Percentiles rank a stretch among this genome's conserved stretches.
Conservation (phyloP, 208 protist genomes). For the Jaenimonas drosophilae region DNA sequence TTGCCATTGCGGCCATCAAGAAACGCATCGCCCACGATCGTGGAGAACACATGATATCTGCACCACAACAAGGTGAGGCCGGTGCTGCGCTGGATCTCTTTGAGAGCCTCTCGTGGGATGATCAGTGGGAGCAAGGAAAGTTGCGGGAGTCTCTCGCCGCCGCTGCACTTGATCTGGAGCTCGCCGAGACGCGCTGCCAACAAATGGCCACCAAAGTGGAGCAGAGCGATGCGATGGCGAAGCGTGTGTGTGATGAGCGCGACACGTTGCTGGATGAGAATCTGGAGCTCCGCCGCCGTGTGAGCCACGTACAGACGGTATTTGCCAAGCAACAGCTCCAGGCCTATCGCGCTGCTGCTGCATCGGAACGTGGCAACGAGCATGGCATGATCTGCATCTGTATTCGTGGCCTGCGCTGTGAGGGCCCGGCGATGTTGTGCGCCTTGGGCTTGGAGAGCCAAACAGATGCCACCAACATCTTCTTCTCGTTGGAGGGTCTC, state of each 20-base stretch:
- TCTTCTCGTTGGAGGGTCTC: conserved; percentile 68
- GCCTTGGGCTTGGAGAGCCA: conserved; percentile 23
- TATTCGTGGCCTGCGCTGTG: conserved; percentile 33
- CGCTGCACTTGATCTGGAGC: conserved; percentile 71
- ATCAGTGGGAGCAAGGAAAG: conserved; percentile 58
- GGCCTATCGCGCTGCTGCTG: conserved; percentile 31
- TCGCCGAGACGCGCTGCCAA: conserved; percentile 59
- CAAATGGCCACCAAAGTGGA: conserved; percentile 60
- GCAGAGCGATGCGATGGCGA: conserved; percentile 19
- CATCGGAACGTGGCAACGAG: conserved; percentile 8
- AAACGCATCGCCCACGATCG: conserved; percentile 7
- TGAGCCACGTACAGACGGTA: conserved; percentile 75
- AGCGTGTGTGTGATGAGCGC: conserved; percentile 38
- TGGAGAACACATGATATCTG: background rate
- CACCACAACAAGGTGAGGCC: background rate
- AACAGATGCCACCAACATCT: conserved; percentile 27
- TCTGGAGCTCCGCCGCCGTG: conserved; percentile 53
- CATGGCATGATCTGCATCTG: conserved; percentile 44
- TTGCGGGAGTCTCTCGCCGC: conserved; percentile 73
- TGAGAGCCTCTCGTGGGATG: conserved; percentile 68
- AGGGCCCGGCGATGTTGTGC: conserved; percentile 15
- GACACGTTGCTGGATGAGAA: conserved; percentile 78
- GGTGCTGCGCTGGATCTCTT: conserved; percentile 44
- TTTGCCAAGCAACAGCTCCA: conserved; percentile 84
- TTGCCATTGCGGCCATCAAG: conserved; percentile 58